phyloP scores from a whole-genome alignment of 805 yeast species.

The Dipodascus geniculatus region DNA sequence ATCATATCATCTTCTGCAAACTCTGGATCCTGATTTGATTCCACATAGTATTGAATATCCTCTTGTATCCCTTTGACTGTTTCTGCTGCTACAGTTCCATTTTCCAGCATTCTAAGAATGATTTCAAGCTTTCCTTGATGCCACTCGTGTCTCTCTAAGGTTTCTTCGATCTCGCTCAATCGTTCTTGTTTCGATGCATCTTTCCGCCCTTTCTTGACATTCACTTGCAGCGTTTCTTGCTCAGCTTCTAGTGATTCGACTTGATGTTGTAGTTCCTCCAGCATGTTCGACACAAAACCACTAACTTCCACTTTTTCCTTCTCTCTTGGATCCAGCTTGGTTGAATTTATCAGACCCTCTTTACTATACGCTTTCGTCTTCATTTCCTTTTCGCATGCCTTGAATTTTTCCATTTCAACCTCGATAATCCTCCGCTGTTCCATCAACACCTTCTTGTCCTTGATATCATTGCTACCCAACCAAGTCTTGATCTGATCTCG shows the following conservation, averaged over 20 bases:
- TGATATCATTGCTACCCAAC: slow-evolving; percentile 83
- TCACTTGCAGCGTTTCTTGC: slow-evolving; percentile 39
- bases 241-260: slow-evolving; percentile 68
- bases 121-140: slow-evolving; percentile 72
- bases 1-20: slow-evolving; percentile 89
- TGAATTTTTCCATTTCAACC: slow-evolving; percentile 83
- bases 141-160: slow-evolving; percentile 61
- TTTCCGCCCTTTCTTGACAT: slow-evolving; percentile 48
- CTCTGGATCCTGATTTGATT: slow-evolving; percentile 84
- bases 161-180: slow-evolving; percentile 49
- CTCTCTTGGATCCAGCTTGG: slow-evolving; percentile 64
- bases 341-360: slow-evolving; percentile 74
- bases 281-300: slow-evolving; percentile 53
- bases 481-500: slow-evolving; percentile 94
- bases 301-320: slow-evolving; percentile 64
- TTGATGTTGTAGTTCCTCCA: slow-evolving; percentile 76
- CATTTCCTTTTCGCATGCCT: slow-evolving; percentile 84
- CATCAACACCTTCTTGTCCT: slow-evolving; percentile 70
- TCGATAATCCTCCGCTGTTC: slow-evolving; percentile 63
- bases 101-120: slow-evolving; percentile 64
- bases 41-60: slow-evolving; percentile 87
- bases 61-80: slow-evolving; percentile 68
- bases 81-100: slow-evolving; percentile 69
- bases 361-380: slow-evolving; percentile 90
- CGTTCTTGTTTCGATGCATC: slow-evolving; percentile 45